phyloP scores from a whole-genome alignment of 2,329 filamentous ascomycete genomes.

The Proliferodiscus dingleyae region DNA sequence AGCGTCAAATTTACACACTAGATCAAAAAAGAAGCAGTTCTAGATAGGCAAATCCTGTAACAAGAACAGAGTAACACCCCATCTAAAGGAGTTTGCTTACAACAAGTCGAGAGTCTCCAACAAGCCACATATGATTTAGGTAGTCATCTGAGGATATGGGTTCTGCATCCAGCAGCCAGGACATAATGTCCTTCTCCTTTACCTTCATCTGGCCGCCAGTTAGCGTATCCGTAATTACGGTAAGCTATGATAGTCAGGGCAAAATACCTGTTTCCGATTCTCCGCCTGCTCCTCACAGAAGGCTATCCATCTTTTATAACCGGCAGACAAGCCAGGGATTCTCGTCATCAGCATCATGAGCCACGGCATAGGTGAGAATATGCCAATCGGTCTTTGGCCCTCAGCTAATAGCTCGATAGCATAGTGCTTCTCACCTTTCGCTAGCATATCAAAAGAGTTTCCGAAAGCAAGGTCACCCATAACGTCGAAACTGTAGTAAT shows the following conservation, averaged over 20 bases:
- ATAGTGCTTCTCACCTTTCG: constrained; percentile 11
- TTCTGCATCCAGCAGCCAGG: constrained; percentile 10
- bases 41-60: too few relatives aligned
- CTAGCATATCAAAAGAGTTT: constrained; percentile 23
- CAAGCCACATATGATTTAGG: constrained; percentile 13
- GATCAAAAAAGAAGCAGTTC: too few relatives aligned
- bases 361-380: constrained; percentile 21
- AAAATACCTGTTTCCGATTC: constrained; percentile 14
- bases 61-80: too few relatives aligned
- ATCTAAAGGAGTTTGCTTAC: constrained; percentile 7
- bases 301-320: constrained; percentile 6
- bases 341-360: constrained; percentile 14
- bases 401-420: constrained; percentile 13
- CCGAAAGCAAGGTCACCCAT: constrained; percentile 28
- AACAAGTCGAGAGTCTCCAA: constrained; percentile 23
- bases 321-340: constrained; percentile 11
- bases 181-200: constrained; percentile 16
- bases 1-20: too few relatives aligned
- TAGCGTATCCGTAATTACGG: neutral
- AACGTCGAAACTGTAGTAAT: constrained; percentile 25
- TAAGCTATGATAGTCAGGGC: too few relatives aligned
- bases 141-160: neutral
- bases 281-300: constrained; percentile 10
- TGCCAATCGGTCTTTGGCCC: constrained; percentile 11
- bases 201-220: neutral